A percentile compares a stretch with the other conserved stretches of the same genome.
These are phyloP conservation scores for Rhizopogon salebrosus DNA, from an alignment of 768 basidiomycete genomes.

Conservation along the genomic window DNA sequence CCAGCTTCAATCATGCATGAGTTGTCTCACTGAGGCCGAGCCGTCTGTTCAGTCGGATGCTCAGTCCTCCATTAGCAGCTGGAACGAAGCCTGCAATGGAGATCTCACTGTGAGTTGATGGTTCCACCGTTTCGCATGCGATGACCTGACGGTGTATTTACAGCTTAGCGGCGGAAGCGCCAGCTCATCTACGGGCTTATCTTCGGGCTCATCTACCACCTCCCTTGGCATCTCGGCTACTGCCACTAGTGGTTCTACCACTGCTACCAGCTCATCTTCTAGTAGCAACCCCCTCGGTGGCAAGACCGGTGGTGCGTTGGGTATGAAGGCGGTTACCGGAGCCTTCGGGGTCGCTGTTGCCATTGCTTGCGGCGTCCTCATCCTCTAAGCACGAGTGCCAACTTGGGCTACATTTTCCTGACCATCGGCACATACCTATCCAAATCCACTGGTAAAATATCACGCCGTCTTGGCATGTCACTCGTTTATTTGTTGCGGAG, in stretches of 20 bases:
- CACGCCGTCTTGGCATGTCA: background rate
- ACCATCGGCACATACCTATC: background rate
- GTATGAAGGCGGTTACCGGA: slow-evolving; percentile 2
- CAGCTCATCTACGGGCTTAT: too few species aligned
- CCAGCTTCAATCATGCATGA: slow-evolving; percentile 14
- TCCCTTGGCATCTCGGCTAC: background rate
- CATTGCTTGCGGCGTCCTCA: slow-evolving; percentile 9
- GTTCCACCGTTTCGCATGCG: background rate
- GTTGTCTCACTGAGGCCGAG: slow-evolving; percentile 9
- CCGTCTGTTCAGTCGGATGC: slow-evolving; percentile 3
- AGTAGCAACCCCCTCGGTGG: background rate
- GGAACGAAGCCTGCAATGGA: slow-evolving; percentile 14
- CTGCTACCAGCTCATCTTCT: background rate
- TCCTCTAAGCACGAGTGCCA: slow-evolving; percentile 5
- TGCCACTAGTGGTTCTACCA: background rate
- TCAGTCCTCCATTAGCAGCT: slow-evolving; percentile 6
- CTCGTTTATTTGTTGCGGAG: background rate
- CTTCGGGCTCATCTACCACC: background rate
- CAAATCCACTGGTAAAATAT: background rate
- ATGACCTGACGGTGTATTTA: background rate
- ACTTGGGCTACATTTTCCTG: background rate
- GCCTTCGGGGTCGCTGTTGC: slow-evolving; percentile 4
- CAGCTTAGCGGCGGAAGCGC: background rate
- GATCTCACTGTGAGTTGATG: slow-evolving; percentile 12
- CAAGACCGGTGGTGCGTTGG: background rate